Evolutionary conservation across 2,329 filamentous ascomycete genomes (phyloP), one percentile per base, ranked within the genome.

Genomic region (Graphilbum sp.): DNA sequence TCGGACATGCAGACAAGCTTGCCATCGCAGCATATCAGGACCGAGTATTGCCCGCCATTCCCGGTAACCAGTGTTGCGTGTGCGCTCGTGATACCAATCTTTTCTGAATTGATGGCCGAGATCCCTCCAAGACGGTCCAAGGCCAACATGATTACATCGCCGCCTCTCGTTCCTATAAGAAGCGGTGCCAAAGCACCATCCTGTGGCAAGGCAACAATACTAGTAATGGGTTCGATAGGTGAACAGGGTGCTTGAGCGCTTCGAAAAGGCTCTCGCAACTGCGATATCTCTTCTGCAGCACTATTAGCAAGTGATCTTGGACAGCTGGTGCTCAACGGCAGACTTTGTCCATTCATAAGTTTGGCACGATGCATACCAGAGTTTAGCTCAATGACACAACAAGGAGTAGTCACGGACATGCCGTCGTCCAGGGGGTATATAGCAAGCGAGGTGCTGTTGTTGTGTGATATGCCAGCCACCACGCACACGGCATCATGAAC

Each of bases 91-190:
- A 41, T 41, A 5, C 53, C 53, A 30, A 54, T 44, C 23, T 46
- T 49, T 19, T 50, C 47, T 5, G 53, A 43, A 13, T 51, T 41
- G 6, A 52, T 43, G 1, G 46, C 40, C 3, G 41, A 38, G 8
- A 47, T 32, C 18, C 39, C 41, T 5, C 43, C 46, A 6, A 55
- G 31, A 15, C 46, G 46, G 20, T 35, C 34, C 4, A 51, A 37
- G 11, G 40, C 33, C 15, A 68, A 38, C 0, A 57, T 66, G 21
- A 69, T 49, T 2, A 73, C 50, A 27, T 68, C 60, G 2, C 71
- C 71, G 40, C 64, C 65, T 37, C 67, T 60, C 20, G 66, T 71
- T 9, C 70, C 70, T 5, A 63, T 48, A 2, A 72, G 40, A 13
- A 51, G 21, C 0, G 45, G 49, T 42, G 23, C 36, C 13, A 56